Evolutionary conservation across 768 basidiomycete species (phyloP).

Genomic region (Boletales sp.): DNA sequence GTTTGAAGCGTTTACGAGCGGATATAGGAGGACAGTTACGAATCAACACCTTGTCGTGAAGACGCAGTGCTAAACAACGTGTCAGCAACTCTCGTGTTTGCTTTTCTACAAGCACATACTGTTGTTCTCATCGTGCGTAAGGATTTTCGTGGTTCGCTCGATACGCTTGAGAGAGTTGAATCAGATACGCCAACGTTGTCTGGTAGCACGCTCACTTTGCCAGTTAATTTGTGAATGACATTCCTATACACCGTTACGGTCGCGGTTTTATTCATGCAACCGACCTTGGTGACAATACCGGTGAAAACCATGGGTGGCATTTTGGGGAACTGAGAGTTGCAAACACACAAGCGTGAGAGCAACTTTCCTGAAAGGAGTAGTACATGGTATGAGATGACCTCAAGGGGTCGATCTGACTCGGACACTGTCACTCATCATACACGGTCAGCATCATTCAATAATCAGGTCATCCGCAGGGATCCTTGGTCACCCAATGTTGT

Average conservation of each 20-base stretch:
- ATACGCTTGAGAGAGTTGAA: constrained; percentile 47
- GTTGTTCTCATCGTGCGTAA: constrained; percentile 71
- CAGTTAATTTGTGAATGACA: constrained; percentile 67
- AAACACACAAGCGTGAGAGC: no score
- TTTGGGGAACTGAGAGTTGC: constrained; percentile 3
- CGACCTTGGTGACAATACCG: constrained; percentile 76
- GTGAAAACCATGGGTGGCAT: constrained; percentile 80
- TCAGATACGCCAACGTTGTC: not conserved
- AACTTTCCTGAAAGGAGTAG: no score
- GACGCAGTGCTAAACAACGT: constrained; percentile 48
- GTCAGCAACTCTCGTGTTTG: constrained; percentile 5
- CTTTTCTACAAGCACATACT: constrained; percentile 40
- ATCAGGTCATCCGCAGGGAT: no score
- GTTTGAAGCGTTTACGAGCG: constrained; percentile 69
- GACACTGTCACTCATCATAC: no score
- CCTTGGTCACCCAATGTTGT: no score
- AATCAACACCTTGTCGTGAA: constrained; percentile 71
- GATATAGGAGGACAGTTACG: constrained; percentile 82
- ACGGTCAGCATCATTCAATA: no score
- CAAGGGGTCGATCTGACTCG: no score
- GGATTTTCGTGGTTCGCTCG: constrained; percentile 72
- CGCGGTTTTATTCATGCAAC: constrained; percentile 80
- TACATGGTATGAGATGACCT: no score
- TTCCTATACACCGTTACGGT: constrained; percentile 79
- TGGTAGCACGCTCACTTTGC: constrained; percentile 53